A percentile compares a stretch with the other conserved stretches of the same genome.
Conservation (phyloP, 345 rosid species). For the Citrus sp. region DNA sequence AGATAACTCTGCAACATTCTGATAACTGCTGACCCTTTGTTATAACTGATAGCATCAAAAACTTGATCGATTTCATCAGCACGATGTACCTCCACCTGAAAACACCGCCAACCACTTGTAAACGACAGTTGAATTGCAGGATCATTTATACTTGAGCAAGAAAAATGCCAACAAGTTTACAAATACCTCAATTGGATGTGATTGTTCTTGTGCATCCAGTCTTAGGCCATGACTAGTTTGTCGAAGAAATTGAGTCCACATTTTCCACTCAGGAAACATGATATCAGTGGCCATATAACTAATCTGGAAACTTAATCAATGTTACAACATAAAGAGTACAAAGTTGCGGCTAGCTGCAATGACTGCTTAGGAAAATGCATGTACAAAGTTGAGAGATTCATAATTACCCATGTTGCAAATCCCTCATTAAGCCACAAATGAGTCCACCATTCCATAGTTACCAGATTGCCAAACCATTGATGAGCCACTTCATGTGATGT, state of each 20-base stretch:
- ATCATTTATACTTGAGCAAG: neutral
- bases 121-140: neutral
- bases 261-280: slow-evolving; percentile 44
- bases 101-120: neutral
- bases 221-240: slow-evolving; percentile 22
- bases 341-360: neutral
- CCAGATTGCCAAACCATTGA: slow-evolving; percentile 54
- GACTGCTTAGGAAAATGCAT: neutral
- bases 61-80: slow-evolving; percentile 27
- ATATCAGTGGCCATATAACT: slow-evolving; percentile 36
- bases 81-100: slow-evolving; percentile 31
- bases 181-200: slow-evolving; percentile 45
- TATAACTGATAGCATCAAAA: slow-evolving; percentile 37
- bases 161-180: no score
- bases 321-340: neutral
- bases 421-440: slow-evolving; percentile 29
- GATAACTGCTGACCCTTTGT: slow-evolving; percentile 43
- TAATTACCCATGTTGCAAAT: slow-evolving; percentile 45
- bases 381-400: neutral
- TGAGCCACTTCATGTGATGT: slow-evolving; percentile 47
- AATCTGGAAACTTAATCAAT: slow-evolving; percentile 20
- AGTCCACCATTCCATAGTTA: slow-evolving; percentile 53
- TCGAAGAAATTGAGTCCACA: slow-evolving; percentile 41
- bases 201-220: slow-evolving; percentile 27
- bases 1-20: slow-evolving; percentile 40